Evolutionary conservation across 2,329 filamentous ascomycete species (phyloP), one percentile per base, ranked within the genome.

Genomic region (Penicillium sp.): DNA sequence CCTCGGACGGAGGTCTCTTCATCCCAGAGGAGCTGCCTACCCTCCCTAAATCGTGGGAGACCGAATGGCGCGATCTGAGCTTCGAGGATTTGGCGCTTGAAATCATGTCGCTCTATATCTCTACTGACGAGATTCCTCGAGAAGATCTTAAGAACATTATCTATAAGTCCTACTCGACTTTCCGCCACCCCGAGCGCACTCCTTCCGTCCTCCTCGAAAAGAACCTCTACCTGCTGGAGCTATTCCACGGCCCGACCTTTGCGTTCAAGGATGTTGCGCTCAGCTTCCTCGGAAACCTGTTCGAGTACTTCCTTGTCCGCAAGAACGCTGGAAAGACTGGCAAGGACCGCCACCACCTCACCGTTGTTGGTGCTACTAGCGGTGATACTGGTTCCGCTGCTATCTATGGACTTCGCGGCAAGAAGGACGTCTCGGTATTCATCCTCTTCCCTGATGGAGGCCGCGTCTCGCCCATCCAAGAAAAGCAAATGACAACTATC

Each of bases 341-440:
- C 21, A 77, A 77, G 78, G 85, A 89, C 62, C 81, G 89, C 66
- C 88, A 94, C 72, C 90, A 94, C 70, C 79, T 96, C 65, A 93
- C 91, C 0, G 90, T 96, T 4, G 86, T 96, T 56, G 92, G 91
- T 21, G 91, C 91, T 31, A 96, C 91, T 17, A 91, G 88, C 68
- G 91, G 91, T 62, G 91, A 82, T 73, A 97, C 93, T 29, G 93
- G 93, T 25, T 96, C 91, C 29, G 93, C 93, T 12, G 94, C 94
- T 64, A 97, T 99, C 67, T 97, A 97, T 72, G 94, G 94, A 55
- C 82, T 99, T 54, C 82, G 93, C 50, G 92, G 93, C 54, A 97
- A 97, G 86, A 93, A 96, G 78, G 94, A 99, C 81, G 90, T 97
- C 17, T 96, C 91, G 0, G 90, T 97, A 53, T 94, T 96, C 79